phyloP scores from a whole-genome alignment of 257 asterid genomes.

The Thymus quinquecostatus region DNA sequence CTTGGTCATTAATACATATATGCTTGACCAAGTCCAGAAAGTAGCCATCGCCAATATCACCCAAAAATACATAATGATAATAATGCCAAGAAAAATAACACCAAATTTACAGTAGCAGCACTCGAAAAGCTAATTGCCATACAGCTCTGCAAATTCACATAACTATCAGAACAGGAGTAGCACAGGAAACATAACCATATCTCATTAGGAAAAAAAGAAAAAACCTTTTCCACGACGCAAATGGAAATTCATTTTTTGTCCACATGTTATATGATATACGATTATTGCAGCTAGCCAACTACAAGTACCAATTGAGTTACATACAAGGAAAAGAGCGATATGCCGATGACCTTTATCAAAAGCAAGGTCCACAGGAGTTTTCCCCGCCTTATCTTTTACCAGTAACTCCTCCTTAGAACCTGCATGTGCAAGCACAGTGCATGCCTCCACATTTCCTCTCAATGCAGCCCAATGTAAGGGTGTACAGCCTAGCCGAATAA shows the following conservation, averaged over 20 bases:
- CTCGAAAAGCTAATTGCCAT: not conserved
- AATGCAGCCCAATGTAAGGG: conserved; percentile 99
- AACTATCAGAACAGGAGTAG: not conserved
- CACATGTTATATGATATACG: conserved; percentile 7
- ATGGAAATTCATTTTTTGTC: not conserved
- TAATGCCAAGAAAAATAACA: not conserved
- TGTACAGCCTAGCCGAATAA: conserved; percentile 73
- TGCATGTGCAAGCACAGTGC: conserved; percentile 87
- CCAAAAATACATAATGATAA: not conserved
- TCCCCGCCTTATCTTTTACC: conserved; percentile 83
- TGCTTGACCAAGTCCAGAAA: conserved; percentile 16
- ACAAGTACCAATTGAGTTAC: conserved; percentile 55
- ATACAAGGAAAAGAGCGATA: conserved; percentile 87
- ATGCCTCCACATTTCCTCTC: conserved; percentile 89
- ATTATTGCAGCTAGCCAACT: not conserved
- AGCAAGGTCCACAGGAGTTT: conserved; percentile 89
- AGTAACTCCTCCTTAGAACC: conserved; percentile 79
- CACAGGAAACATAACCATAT: conserved; percentile 11
- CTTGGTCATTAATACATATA: not conserved
- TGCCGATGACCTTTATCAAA: conserved; percentile 96
- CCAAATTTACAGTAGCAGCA: conserved; percentile 14
- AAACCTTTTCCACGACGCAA: not conserved
- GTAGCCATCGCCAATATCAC: conserved; percentile 1
- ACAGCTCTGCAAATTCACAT: conserved; percentile 16
- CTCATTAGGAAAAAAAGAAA: not conserved